Percentiles rank a stretch among this genome's conserved stretches.
Conservation (phyloP, 1,284 basidiomycete species). For the Leccinum solheimii region DNA sequence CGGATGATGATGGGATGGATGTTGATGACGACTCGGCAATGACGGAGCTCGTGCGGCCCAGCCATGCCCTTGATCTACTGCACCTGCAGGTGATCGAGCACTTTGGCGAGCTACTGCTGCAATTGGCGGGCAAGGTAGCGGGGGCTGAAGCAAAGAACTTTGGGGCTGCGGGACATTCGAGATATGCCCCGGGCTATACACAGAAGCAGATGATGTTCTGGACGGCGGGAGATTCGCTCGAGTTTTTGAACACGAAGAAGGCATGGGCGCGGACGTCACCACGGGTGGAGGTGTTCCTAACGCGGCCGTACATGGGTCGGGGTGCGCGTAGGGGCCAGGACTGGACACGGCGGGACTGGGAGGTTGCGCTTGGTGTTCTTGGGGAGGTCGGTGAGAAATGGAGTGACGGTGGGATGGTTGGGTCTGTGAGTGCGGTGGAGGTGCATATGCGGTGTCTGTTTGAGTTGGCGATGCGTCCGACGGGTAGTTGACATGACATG, state of each 20-base stretch:
- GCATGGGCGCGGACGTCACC: conserved; percentile 39
- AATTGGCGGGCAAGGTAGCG: conserved; percentile 56
- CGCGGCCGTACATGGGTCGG: conserved; percentile 42
- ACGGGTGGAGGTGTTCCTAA: conserved; percentile 51
- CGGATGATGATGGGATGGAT: conserved; percentile 56
- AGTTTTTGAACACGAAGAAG: conserved; percentile 50
- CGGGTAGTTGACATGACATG: conserved; percentile 29
- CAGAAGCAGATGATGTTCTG: conserved; percentile 48
- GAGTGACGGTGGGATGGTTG: conserved; percentile 52
- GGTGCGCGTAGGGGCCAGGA: conserved; percentile 65
- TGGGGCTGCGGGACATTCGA: conserved; percentile 41
- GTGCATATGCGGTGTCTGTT: conserved; percentile 54
- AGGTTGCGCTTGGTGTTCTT: conserved; percentile 48
- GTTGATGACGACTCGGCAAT: conserved; percentile 52
- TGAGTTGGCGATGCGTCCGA: conserved; percentile 49
- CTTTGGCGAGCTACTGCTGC: conserved; percentile 59
- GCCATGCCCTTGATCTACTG: conserved; percentile 62
- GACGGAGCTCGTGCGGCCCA: conserved; percentile 37
- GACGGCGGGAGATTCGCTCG: conserved; percentile 55
- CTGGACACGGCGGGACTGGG: conserved; percentile 69
- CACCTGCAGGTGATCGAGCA: conserved; percentile 70
- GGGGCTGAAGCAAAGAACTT: conserved; percentile 42
- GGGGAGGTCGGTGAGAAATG: conserved; percentile 50
- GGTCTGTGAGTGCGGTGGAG: conserved; percentile 49
- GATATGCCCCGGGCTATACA: conserved; percentile 54